A percentile compares a stretch with the other conserved stretches of the same genome.
Evolutionary conservation across 495 filamentous ascomycete species (phyloP).

Genomic region (Xanthoparmelia taractica): DNA sequence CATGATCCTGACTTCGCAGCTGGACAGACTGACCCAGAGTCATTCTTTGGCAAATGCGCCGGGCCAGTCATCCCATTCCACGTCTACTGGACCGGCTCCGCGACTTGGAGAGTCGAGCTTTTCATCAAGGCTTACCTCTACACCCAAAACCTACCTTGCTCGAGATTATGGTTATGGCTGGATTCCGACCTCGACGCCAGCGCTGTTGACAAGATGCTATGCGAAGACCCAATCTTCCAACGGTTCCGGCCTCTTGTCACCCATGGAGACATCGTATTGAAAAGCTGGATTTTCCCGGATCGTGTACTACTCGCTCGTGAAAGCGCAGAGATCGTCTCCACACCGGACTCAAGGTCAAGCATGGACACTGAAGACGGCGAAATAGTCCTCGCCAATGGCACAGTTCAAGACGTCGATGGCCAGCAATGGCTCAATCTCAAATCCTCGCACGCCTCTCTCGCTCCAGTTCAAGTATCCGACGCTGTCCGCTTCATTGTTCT

Average conservation of each 20-base stretch:
- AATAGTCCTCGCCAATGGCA: conserved; percentile 48
- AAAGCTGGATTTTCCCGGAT: conserved; percentile 46
- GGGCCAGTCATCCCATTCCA: conserved; percentile 51
- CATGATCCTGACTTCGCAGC: not conserved
- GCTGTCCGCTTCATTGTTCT: conserved; percentile 49
- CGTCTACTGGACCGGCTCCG: conserved; percentile 51
- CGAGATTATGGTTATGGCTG: conserved; percentile 46
- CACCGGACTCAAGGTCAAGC: not conserved
- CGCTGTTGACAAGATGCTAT: conserved; percentile 43
- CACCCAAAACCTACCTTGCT: conserved; percentile 50
- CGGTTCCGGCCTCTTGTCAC: conserved; percentile 48
- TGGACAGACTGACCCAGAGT: conserved; percentile 24
- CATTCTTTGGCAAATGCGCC: conserved; percentile 39
- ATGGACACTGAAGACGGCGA: conserved; percentile 47
- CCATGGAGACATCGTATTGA: conserved; percentile 45
- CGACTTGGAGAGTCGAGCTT: conserved; percentile 50
- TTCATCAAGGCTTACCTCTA: conserved; percentile 52
- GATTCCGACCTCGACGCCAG: conserved; percentile 43
- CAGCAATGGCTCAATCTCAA: conserved; percentile 16
- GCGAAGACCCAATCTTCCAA: conserved; percentile 42
- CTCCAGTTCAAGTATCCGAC: conserved; percentile 38
- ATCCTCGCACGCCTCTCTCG: conserved; percentile 22
- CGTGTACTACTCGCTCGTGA: conserved; percentile 42
- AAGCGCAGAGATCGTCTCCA: not conserved
- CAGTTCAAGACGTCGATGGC: conserved; percentile 51